Evolutionary conservation across 2,329 filamentous ascomycete genomes (phyloP).

Genomic region (Trichophyton equinum): DNA sequence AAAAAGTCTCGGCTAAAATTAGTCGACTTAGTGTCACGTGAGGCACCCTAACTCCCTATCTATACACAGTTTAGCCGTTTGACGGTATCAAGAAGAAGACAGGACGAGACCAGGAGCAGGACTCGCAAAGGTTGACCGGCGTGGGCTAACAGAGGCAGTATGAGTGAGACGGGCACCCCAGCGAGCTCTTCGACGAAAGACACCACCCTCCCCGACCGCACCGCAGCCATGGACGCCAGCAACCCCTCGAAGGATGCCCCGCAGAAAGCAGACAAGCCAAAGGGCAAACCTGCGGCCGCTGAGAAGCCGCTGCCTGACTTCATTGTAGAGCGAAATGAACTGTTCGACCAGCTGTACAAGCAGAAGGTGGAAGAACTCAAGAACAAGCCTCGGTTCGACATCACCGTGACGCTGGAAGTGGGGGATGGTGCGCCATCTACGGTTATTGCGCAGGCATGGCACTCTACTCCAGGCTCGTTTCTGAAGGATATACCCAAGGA

Average conservation of each 20-base stretch:
- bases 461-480: slow-evolving; percentile 75
- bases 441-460: slow-evolving; percentile 63
- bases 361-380: slow-evolving; percentile 65
- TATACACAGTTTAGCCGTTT: neutral
- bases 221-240: slow-evolving; percentile 21
- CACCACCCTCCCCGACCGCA: slow-evolving; percentile 22
- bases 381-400: slow-evolving; percentile 34
- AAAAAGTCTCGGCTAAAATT: slow-evolving; percentile 12
- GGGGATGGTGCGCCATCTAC: slow-evolving; percentile 30
- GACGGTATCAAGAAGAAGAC: neutral
- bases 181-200: slow-evolving; percentile 10
- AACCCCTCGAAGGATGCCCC: slow-evolving; percentile 18
- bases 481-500: slow-evolving; percentile 69
- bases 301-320: slow-evolving; percentile 51
- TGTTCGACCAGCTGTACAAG: slow-evolving; percentile 83
- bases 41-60: slow-evolving; percentile 9
- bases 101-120: neutral
- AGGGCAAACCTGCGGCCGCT: slow-evolving; percentile 16
- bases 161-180: neutral
- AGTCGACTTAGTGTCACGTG: slow-evolving; percentile 14
- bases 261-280: slow-evolving; percentile 19
- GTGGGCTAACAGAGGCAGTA: neutral
- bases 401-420: slow-evolving; percentile 38
- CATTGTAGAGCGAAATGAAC: slow-evolving; percentile 66
- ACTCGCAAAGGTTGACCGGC: neutral